Evolutionary conservation across 768 basidiomycete genomes (phyloP), one percentile per base, ranked within the genome.

Genomic region (Pisolithus microcarpus): DNA sequence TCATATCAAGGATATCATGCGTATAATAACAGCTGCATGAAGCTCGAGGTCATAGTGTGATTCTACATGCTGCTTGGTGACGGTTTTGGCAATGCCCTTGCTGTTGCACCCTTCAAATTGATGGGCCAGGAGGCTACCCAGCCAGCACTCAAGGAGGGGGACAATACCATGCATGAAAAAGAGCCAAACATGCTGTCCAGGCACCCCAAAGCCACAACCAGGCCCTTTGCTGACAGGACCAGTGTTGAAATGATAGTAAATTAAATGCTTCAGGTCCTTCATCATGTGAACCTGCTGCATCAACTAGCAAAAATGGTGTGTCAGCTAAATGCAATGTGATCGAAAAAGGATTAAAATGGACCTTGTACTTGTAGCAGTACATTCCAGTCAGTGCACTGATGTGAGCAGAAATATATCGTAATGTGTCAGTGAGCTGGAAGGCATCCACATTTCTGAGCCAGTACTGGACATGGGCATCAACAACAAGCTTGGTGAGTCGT

Each of bases 321-420:
- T 49, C 51, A 53, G 52, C 21, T 34, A 38, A 46, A 38, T 36
- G 19, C 28, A 34, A 26, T 19, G 21, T 28, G 16, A 26, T 28
- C 5, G 13, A 15, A 40, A 45, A 30, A 16, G 36, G 24, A 23
- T 5, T 19, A 9, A 23, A 38, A 63, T 75, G 9, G 53, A 85
- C 86, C 81, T 98, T 98, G 77, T 99, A 99, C 76, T 98, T 97
- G 77, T 97, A 98, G 26, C 95, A 85, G 72, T 99, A 99, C 96
- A 99, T 99, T 60, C 96, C 96, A 4, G 96, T 99, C 58, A 99
- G 73, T 23, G 96, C 95, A 64, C 96, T 96, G 51, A 99, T 91
- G 63, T 99, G 96, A 2, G 81, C 87, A 61, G 98, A 98, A 61
- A 92, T 95, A 68, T 98, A 99, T 67, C 98, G 96, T 21, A 99